A percentile compares a stretch with the other conserved stretches of the same genome.
These are phyloP conservation scores for Fagopyrum esculentum DNA, from an alignment of 148 eudicot species.

Conservation along the genomic window DNA sequence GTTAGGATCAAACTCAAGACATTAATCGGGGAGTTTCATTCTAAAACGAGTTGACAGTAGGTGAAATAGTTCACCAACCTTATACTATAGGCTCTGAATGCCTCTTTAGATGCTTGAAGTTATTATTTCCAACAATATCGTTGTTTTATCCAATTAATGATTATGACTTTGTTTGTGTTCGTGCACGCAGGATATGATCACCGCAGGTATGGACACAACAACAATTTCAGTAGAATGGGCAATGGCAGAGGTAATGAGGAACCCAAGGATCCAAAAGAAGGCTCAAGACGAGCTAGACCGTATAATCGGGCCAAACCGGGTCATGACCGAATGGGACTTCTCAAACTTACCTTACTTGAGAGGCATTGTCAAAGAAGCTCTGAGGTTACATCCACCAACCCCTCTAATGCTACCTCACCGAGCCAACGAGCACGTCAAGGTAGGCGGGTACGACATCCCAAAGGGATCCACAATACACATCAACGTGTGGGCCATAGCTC, in stretches of 20 bases:
- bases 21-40: too few relatives aligned
- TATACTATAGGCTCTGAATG: too few relatives aligned
- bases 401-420: slow-evolving; percentile 27
- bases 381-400: slow-evolving; percentile 30
- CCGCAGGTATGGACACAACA: slow-evolving; percentile 22
- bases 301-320: slow-evolving; percentile 16
- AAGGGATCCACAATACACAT: slow-evolving; percentile 22
- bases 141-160: too few relatives aligned
- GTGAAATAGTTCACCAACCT: too few relatives aligned
- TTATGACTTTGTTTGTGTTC: too few relatives aligned
- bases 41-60: too few relatives aligned
- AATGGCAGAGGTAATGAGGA: slow-evolving; percentile 25
- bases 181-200: slow-evolving; percentile 23
- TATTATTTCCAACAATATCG: too few relatives aligned
- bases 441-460: slow-evolving; percentile 28
- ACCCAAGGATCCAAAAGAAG: slow-evolving; percentile 29
- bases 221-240: slow-evolving; percentile 27
- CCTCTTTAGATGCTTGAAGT: too few relatives aligned
- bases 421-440: slow-evolving; percentile 25
- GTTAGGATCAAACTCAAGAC: too few relatives aligned
- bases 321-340: slow-evolving; percentile 32
- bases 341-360: slow-evolving; percentile 31
- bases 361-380: slow-evolving; percentile 27
- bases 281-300: slow-evolving; percentile 30
- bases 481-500: slow-evolving; percentile 26